Percentiles rank a stretch among this genome's conserved stretches.
Conservation (phyloP, 1,284 basidiomycete species). For the Meira miltonrushii region DNA sequence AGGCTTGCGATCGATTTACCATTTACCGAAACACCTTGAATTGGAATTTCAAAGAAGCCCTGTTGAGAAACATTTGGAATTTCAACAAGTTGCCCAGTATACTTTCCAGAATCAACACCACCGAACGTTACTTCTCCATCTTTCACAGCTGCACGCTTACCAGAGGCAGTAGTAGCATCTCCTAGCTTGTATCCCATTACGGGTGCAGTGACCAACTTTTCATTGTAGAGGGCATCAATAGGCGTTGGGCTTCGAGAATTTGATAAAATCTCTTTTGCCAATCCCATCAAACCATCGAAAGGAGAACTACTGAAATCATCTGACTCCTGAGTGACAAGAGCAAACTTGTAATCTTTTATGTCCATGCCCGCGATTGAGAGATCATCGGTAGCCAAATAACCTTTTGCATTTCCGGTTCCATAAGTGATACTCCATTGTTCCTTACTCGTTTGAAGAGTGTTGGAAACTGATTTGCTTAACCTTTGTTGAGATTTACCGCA, state of each 20-base stretch:
- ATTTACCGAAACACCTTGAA: slow-evolving; percentile 63
- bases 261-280: slow-evolving; percentile 57
- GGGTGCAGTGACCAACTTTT: slow-evolving; percentile 63
- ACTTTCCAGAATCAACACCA: slow-evolving; percentile 66
- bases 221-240: slow-evolving; percentile 65
- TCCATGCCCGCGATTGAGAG: slow-evolving; percentile 65
- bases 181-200: slow-evolving; percentile 78
- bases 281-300: slow-evolving; percentile 79
- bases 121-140: slow-evolving; percentile 76
- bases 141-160: slow-evolving; percentile 55
- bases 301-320: slow-evolving; percentile 60
- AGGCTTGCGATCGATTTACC: slow-evolving; percentile 59
- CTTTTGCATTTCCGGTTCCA: slow-evolving; percentile 65
- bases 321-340: slow-evolving; percentile 64
- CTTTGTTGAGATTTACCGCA: slow-evolving; percentile 58
- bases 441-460: slow-evolving; percentile 62
- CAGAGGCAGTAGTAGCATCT: slow-evolving; percentile 59
- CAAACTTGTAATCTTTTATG: slow-evolving; percentile 66
- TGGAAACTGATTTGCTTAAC: slow-evolving; percentile 65
- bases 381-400: slow-evolving; percentile 65
- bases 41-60: slow-evolving; percentile 71
- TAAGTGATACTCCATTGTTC: slow-evolving; percentile 67
- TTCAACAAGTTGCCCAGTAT: slow-evolving; percentile 38
- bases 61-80: slow-evolving; percentile 48
- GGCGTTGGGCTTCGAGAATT: slow-evolving; percentile 66